Percentiles rank a stretch among this genome's conserved stretches.
phyloP scores from a whole-genome alignment of 225 moss, liverwort and hornwort genomes.

The Polytrichum commune region DNA sequence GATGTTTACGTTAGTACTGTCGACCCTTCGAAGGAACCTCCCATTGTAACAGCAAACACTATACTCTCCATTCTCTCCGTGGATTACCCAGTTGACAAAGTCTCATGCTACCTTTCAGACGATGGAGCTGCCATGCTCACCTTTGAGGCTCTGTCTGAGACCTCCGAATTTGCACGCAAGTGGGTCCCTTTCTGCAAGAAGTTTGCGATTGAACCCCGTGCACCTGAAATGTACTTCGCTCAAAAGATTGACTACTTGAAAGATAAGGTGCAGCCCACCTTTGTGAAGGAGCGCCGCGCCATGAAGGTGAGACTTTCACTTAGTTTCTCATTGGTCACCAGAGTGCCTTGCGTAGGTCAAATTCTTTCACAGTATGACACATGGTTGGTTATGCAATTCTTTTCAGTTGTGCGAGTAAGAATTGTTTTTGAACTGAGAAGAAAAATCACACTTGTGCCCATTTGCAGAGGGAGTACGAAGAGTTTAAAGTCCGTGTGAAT shows the following conservation, averaged over 20 bases:
- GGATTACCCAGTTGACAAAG: constrained; percentile 92
- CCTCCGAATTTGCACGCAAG: constrained; percentile 88
- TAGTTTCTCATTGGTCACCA: no score
- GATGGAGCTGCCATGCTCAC: constrained; percentile 95
- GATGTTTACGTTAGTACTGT: constrained; percentile 88
- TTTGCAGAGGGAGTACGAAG: constrained; percentile 85
- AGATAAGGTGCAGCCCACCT: constrained; percentile 92
- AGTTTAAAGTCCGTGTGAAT: constrained; percentile 88
- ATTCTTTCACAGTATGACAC: no score
- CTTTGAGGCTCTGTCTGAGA: constrained; percentile 78
- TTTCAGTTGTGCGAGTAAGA: no score
- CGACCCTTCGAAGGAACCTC: constrained; percentile 88
- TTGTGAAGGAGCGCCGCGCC: constrained; percentile 89
- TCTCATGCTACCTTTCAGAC: constrained; percentile 93
- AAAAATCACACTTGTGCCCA: neutral
- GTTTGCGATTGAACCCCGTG: constrained; percentile 82
- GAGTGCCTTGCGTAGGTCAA: no score
- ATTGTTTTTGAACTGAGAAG: no score
- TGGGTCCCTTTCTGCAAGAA: constrained; percentile 98
- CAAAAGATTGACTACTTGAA: constrained; percentile 93
- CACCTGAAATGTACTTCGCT: constrained; percentile 93
- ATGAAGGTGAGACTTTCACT: constrained; percentile 60
- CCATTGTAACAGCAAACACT: constrained; percentile 83
- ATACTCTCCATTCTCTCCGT: constrained; percentile 74
- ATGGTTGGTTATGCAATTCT: no score